phyloP scores from a whole-genome alignment of 305 asterid genomes.

The Petunia hybrid region DNA sequence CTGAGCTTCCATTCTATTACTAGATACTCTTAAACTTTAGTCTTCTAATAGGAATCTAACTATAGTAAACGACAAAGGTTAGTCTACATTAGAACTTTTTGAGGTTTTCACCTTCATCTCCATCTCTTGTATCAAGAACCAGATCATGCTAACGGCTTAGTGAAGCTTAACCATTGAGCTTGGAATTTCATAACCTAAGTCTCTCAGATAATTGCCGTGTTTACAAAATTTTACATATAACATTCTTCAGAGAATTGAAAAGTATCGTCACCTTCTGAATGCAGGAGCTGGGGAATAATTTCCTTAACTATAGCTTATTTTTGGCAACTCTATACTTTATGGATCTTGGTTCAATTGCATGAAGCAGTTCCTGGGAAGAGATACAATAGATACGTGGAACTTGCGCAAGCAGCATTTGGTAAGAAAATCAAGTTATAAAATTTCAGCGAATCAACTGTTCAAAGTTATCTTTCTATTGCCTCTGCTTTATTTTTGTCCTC shows the following conservation, averaged over 20 bases:
- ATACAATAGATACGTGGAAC: conserved; percentile 97
- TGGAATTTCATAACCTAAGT: not conserved
- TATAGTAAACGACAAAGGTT: too few species aligned
- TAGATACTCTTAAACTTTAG: not conserved
- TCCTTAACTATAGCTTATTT: conserved; percentile 78
- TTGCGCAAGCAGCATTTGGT: conserved; percentile 99
- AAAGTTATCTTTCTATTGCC: not conserved
- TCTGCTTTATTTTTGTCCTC: not conserved
- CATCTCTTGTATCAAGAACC: too few species aligned
- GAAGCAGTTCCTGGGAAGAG: conserved; percentile 99
- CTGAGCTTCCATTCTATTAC: not conserved
- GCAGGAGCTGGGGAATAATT: conserved; percentile 97
- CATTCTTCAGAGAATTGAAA: not conserved
- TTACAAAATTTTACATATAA: not conserved
- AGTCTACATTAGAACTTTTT: too few species aligned
- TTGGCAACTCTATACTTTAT: conserved; percentile 93
- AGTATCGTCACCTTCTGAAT: conserved; percentile 11
- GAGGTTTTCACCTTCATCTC: too few species aligned
- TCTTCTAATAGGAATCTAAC: not conserved
- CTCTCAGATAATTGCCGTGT: not conserved
- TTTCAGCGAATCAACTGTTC: not conserved
- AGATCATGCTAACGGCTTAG: not conserved
- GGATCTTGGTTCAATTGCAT: conserved; percentile 95
- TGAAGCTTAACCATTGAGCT: not conserved
- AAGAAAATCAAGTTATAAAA: conserved; percentile 31